phyloP scores from a whole-genome alignment of 2,329 filamentous ascomycete genomes.

The Amauroascus niger region DNA sequence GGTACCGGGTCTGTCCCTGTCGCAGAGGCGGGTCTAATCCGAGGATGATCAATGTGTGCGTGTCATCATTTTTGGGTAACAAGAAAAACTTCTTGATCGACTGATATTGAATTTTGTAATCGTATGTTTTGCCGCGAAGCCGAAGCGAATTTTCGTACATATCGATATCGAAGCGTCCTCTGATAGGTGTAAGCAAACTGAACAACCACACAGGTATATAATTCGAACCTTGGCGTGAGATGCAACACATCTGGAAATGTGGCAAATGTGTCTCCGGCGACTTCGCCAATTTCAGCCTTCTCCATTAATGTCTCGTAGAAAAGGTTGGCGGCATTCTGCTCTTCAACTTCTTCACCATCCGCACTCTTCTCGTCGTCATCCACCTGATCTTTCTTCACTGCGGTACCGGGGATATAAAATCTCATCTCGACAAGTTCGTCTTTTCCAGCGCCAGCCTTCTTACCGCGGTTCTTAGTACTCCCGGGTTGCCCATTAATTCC shows the following conservation, averaged over 20 bases:
- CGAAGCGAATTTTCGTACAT: conserved; percentile 99
- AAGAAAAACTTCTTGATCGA: conserved; percentile 98
- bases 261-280: conserved; percentile 95
- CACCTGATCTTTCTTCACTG: conserved; percentile 59
- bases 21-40: conserved; percentile 89
- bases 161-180: conserved; percentile 98
- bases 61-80: conserved; percentile 94
- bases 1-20: conserved; percentile 94
- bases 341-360: conserved; percentile 50
- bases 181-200: conserved; percentile 32
- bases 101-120: conserved; percentile 99
- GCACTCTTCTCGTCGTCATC: conserved; percentile 27
- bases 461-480: conserved; percentile 61
- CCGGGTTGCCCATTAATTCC: conserved; percentile 65
- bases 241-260: conserved; percentile 95
- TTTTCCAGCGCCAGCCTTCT: conserved; percentile 76
- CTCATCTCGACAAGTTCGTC: conserved; percentile 98
- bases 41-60: conserved; percentile 88
- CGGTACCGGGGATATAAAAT: conserved; percentile 92
- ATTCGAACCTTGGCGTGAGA: conserved; percentile 74
- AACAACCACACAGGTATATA: background rate
- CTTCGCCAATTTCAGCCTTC: conserved; percentile 97
- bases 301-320: conserved; percentile 98
- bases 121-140: conserved; percentile 95
- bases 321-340: conserved; percentile 91